Base-by-base conservation (phyloP, 2,329 filamentous ascomycete genomes). In the Alternaria ventricosa region DNA sequence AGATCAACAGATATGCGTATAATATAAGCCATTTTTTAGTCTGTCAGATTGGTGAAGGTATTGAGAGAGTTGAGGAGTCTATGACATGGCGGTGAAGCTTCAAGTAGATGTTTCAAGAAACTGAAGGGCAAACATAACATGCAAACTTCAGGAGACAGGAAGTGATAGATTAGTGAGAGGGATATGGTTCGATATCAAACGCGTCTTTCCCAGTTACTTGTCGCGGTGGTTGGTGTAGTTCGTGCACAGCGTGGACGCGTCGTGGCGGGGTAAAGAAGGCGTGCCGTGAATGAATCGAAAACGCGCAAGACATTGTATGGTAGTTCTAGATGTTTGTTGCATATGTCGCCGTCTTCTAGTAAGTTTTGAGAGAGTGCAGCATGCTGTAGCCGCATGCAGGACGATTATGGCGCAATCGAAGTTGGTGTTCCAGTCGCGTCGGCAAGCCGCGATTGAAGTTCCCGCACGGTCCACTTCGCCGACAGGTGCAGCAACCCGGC, bases 351-450 rank as follows among this genome's bases (percentile, higher is more conserved):
- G 11, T 20, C 13, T 36, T 12, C 5, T 3, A 1, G 4, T 13
- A 15, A 3, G 8, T 36, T 36, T 23, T 1, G 8, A 23, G 28
- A 33, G 49, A 6, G 28, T 51, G 8, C 49, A 51, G 20, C 36
- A 45, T 4, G n/a, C 10, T 43, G 11, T 20, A 58, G 30, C 47
- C 18, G 20, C 33, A 27, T 47, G 22, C n/a, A 33, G 49, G 23
- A 10, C 15, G 5, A 20, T 18, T 6, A 6, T 20, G 18, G 4
- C 27, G 3, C 22, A 20, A 23, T 5, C 46, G 44, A n/a, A 12
- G 59, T 45, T 53, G 63, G 50, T 53, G 60, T 63, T 56, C n/a
- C 22, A 49, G 63, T 56, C 60, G 60, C 60, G 63, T 55, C 45
- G 18, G 49, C 41, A 36, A 25, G 28, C 23, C 36, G 33, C 36